phyloP scores from a whole-genome alignment of 177 flowering plant genomes.

The Vitis hybrid region DNA sequence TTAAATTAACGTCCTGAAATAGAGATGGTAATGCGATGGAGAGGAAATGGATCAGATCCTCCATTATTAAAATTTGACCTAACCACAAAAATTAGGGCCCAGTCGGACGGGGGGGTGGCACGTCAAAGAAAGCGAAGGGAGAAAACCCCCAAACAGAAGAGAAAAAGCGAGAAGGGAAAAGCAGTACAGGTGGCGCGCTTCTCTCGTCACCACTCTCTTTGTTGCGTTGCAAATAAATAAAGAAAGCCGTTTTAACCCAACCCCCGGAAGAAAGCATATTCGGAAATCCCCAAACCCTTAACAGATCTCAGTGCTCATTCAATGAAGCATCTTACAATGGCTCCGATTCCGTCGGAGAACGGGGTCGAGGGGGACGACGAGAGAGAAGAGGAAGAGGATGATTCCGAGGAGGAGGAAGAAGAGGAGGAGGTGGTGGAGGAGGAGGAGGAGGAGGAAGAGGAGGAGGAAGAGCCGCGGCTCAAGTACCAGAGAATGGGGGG shows the following conservation, averaged over 20 bases:
- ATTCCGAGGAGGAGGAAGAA: constrained; percentile 35
- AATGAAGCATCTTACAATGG: constrained; percentile 22
- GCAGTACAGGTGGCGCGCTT: background rate
- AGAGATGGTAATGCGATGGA: too few species aligned
- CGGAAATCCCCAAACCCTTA: too few species aligned
- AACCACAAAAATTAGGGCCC: background rate
- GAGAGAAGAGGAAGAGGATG: constrained; percentile 54
- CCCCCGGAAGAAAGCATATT: too few species aligned
- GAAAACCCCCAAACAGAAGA: background rate
- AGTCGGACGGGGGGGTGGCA: background rate
- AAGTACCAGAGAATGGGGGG: constrained; percentile 99
- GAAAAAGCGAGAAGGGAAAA: background rate
- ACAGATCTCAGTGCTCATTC: too few species aligned
- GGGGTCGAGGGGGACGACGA: constrained; percentile 86
- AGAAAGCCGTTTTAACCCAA: too few species aligned
- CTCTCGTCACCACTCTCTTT: background rate
- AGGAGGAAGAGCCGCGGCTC: constrained; percentile 93
- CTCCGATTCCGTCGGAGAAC: constrained; percentile 56
- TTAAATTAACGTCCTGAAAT: too few species aligned
- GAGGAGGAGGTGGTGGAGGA: constrained; percentile 45
- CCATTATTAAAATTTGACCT: too few species aligned
- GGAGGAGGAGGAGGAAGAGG: constrained; percentile 57
- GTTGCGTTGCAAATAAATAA: too few species aligned
- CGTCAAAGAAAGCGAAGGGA: too few species aligned
- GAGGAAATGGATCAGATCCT: too few species aligned